Conservation (phyloP, 371 early-diverging fungal species). For the Entomophthora muscae region DNA sequence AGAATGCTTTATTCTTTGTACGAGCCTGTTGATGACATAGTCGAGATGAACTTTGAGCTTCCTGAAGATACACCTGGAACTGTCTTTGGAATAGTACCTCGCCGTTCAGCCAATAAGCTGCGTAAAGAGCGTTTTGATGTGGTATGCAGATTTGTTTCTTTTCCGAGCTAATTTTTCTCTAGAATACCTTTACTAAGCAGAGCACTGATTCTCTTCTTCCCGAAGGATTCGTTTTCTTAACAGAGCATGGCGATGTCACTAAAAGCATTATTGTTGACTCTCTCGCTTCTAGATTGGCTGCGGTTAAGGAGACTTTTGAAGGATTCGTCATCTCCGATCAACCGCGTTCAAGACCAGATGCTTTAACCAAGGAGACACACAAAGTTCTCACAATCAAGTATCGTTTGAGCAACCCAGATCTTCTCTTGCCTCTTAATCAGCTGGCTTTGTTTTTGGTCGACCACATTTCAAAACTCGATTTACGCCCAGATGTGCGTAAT, state of each 20-base stretch:
- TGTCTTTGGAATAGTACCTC: constrained; percentile 5
- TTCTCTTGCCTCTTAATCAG: neutral
- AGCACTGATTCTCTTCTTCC: neutral
- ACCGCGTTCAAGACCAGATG: neutral
- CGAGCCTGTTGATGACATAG: neutral
- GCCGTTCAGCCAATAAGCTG: neutral
- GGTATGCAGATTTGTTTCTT: neutral
- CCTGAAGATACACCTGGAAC: neutral
- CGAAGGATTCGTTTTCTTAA: neutral
- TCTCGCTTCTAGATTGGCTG: neutral
- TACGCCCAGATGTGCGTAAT: neutral
- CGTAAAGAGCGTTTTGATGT: constrained; percentile 9
- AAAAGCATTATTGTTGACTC: neutral
- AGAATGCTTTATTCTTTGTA: constrained; percentile 1
- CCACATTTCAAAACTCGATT: neutral
- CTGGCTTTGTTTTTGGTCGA: neutral
- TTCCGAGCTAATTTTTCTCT: neutral
- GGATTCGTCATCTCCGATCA: constrained; percentile 1
- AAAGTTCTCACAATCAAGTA: constrained; percentile 1
- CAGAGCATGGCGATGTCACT: constrained; percentile 7
- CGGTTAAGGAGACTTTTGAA: neutral
- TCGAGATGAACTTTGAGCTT: constrained; percentile 1
- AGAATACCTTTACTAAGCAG: constrained; percentile 8
- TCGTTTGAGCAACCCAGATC: neutral
- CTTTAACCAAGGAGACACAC: neutral